Evolutionary conservation across 805 yeast genomes (phyloP).

Genomic region (Lachancea mirantina): DNA sequence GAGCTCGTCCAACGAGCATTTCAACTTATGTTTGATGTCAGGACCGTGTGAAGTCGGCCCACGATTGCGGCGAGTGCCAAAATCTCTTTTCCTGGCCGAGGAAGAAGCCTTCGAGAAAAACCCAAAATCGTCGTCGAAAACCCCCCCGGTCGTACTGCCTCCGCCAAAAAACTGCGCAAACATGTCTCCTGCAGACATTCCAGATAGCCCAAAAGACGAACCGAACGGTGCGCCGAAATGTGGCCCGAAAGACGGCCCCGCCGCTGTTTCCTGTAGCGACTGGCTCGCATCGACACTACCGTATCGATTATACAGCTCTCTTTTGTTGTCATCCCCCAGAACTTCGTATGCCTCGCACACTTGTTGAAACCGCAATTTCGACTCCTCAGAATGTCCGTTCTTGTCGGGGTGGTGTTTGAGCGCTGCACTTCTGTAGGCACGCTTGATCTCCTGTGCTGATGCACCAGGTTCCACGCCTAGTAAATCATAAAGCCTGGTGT

Average conservation of each 20-base stretch:
- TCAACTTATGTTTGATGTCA: conserved; percentile 50
- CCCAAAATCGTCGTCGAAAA: conserved; percentile 2
- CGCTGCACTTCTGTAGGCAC: conserved; percentile 47
- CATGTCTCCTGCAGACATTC: conserved; percentile 24
- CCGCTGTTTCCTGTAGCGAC: conserved; percentile 6
- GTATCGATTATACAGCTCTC: conserved; percentile 45
- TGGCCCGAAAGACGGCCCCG: no score
- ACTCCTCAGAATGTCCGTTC: conserved; percentile 41
- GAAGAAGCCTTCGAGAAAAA: conserved; percentile 1
- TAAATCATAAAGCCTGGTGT: conserved; percentile 42
- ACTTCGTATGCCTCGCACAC: conserved; percentile 63
- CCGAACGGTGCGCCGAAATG: no score
- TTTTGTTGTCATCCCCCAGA: conserved; percentile 40
- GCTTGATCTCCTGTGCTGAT: conserved; percentile 42
- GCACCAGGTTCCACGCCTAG: conserved; percentile 48
- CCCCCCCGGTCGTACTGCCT: conserved; percentile 7
- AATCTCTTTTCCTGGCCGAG: conserved; percentile 1
- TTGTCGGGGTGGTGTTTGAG: conserved; percentile 61
- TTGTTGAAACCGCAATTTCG: conserved; percentile 51
- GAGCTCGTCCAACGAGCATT: conserved; percentile 48
- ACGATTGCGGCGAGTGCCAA: no score
- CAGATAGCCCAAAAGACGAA: conserved; percentile 7
- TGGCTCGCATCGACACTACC: conserved; percentile 32
- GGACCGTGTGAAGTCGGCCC: conserved; percentile 32
- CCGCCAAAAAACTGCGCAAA: conserved; percentile 27